Conservation (phyloP, 257 asterid genomes). For the Parsonsia alboflavescens region DNA sequence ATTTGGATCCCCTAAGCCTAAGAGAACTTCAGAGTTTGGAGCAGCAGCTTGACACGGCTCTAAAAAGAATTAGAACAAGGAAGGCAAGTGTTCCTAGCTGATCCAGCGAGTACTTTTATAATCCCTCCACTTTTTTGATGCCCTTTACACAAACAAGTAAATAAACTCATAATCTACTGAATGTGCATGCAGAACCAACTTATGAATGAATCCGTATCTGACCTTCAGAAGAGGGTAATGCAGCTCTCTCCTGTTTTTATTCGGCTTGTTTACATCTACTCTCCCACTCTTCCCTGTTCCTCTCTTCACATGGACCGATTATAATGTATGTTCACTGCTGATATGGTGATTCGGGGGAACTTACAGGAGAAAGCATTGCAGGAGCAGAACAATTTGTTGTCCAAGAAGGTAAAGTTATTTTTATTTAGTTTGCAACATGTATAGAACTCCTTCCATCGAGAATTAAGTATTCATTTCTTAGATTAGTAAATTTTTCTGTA, state of each 20-base stretch:
- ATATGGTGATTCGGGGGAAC: background rate
- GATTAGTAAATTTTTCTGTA: too few relatives aligned
- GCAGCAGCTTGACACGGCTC: constrained; percentile 63
- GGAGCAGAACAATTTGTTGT: constrained; percentile 44
- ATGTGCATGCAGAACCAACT: constrained; percentile 57
- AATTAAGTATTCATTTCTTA: too few relatives aligned
- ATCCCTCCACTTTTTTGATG: too few relatives aligned
- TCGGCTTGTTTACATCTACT: background rate
- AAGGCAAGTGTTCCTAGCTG: constrained; percentile 31
- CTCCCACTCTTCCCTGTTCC: background rate
- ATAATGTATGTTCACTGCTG: background rate
- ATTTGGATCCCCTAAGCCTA: constrained; percentile 55
- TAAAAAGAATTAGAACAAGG: constrained; percentile 58
- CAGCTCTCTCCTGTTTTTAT: background rate
- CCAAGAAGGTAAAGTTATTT: constrained; percentile 41
- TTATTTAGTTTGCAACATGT: too few relatives aligned
- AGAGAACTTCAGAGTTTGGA: constrained; percentile 81
- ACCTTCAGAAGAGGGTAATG: constrained; percentile 69
- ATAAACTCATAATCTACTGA: background rate
- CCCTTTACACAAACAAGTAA: background rate
- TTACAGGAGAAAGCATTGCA: constrained; percentile 60
- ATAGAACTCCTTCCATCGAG: too few relatives aligned
- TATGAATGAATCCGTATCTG: constrained; percentile 71
- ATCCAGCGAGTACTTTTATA: background rate
- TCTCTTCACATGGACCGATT: background rate